Base-by-base conservation (phyloP, 257 asterid genomes). In the Voacanga thouarsii region DNA sequence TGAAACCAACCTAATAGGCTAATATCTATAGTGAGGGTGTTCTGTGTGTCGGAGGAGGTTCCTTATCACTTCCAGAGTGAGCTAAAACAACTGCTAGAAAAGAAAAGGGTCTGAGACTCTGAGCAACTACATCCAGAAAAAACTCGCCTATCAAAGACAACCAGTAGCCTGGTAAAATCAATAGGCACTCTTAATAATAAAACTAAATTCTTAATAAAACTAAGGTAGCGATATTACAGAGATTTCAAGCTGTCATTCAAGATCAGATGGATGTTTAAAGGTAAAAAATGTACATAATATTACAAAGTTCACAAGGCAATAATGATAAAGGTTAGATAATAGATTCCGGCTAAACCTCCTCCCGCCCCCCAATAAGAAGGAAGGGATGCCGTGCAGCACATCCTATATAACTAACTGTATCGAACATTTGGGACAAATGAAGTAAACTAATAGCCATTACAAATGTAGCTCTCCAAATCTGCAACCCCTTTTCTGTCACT, bases 201-300 rank as follows among this genome's bases (percentile, higher is more conserved):
- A 23, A 56, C 21, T 18, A 76, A 30, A n/a, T 63, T 65, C 24
- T 65, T 37, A 4, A 37, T 8, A 19, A 43, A 23, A 56, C 21
- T 18, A 76, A 30, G 44, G 50, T 60, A 8, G 37, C 28, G 47
- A 30, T 63, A 14, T 63, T 76, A 75, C 45, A 75, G 71, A 67
- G 60, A 16, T 33, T 64, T 30, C 79, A 76, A 49, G 10, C 56
- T 11, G 23, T 30, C 72, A 39, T 51, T 55, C 66, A 33, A 73
- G 37, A 73, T 53, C 67, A 74, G 50, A 26, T 45, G 16, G 78
- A 61, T 49, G 78, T 49, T 72, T 37, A 21, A 15, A 30, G 59
- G 21, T n/a, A 5, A 61, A 21, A 53, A 44, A 75, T 67, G 76
- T 67, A 79, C 89, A 83, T 56, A 75, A 30, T 33, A 43, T 81